Evolutionary conservation across 192 early-diverging fungal species (phyloP), one percentile per base, ranked within the genome.

Genomic region (Funneliformis geosporum): DNA sequence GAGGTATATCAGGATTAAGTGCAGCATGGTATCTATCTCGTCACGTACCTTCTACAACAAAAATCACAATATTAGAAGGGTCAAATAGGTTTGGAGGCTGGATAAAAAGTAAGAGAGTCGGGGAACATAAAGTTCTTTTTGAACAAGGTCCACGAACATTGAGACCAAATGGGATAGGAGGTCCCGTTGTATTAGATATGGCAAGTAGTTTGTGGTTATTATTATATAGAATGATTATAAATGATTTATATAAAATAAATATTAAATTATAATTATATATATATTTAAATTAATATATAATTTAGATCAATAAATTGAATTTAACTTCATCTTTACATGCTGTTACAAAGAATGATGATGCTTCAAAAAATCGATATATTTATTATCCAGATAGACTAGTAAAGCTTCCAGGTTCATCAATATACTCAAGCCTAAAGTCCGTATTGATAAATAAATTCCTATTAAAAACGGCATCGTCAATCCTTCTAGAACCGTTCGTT

Each of bases 1-100:
- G 95, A 43, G 97, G 97, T 40, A 93, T 99, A 80, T 92, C 92
- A 25, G 96, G 96, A 16, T 90, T 99, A 21, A 90, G 92, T 55
- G 86, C 94, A 4, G 95, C 95, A 5, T 96, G 91, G 88, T 94
- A 93, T 84, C 84, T 95, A 21, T 83, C 93, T 8, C 85, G 85
- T 40, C 78, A 79, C 28, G 75, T 80, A 7, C 81, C 88, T 2
- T 9, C 80, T 27, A 79, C 79, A 60, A 85, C 86, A 10, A 80
- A 88, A n/a, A 88, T 99, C 27, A 88, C 87, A 8, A 79, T 99
- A 33, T 73, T 98, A 33, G 95, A 97, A 80, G 86, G 83, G 12
- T 80, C 89, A 10, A 80, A 89, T 39, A 90, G 92, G 14, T 80
- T 91, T 16, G 96, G 97, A 60, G 97, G 97, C 0, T 99, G 96